Conservation (phyloP, 805 yeast genomes). For the Ogataea methanolica region DNA sequence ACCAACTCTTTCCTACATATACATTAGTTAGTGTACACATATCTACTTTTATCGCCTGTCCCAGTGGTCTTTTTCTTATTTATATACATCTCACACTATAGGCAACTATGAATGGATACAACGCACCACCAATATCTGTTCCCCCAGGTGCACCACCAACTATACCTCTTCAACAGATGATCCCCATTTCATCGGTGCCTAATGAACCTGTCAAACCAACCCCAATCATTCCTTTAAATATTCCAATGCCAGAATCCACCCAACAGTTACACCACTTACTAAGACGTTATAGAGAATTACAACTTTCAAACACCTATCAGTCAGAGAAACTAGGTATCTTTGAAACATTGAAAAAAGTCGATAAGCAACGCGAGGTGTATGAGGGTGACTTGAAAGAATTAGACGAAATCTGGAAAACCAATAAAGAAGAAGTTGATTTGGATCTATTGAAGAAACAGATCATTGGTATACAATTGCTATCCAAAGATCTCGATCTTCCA, state of each 20-base stretch:
- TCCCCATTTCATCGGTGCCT: no score
- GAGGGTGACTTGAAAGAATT: constrained; percentile 25
- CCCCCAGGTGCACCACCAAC: no score
- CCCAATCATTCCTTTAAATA: constrained; percentile 11
- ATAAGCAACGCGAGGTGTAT: constrained; percentile 36
- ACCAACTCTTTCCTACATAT: no score
- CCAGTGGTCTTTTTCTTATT: no score
- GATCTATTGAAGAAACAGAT: constrained; percentile 53
- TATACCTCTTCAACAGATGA: no score
- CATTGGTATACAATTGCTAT: constrained; percentile 56
- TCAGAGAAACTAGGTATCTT: constrained; percentile 43
- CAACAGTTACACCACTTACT: constrained; percentile 24
- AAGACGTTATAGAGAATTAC: constrained; percentile 25
- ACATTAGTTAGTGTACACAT: no score
- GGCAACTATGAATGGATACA: no score
- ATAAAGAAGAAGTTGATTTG: constrained; percentile 35
- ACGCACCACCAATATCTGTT: no score
- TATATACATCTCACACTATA: no score
- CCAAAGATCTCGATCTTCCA: constrained; percentile 65
- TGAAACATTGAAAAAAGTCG: constrained; percentile 34
- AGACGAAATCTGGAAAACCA: constrained; percentile 23
- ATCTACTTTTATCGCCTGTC: no score
- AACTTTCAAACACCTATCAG: constrained; percentile 15
- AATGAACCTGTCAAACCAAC: no score
- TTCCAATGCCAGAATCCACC: constrained; percentile 23